Base-by-base conservation (phyloP, 768 basidiomycete genomes). In the Lactarius tabidus region DNA sequence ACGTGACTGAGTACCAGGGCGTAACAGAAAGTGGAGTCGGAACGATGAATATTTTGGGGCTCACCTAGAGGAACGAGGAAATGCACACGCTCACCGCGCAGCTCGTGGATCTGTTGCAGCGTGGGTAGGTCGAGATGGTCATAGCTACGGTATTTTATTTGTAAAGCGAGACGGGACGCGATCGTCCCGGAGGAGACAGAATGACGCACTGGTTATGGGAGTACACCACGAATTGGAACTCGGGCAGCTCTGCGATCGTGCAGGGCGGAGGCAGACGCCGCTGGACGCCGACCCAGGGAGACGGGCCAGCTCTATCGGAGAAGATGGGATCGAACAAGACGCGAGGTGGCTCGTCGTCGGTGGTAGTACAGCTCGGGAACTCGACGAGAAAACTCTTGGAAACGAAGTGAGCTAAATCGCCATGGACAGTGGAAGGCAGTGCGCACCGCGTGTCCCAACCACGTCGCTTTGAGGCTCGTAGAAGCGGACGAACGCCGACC, bases 251-350 rank as follows among this genome's bases (percentile, higher is more conserved):
- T 20, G 75, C 73, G 7, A 79, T 66, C 10, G 59, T 65, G 52
- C 79, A 81, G 0, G 80, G 79, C 10, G 77, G 69, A 6, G 73
- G 73, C 0, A 76, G 67, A 20, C 75, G 69, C 33, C 79, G 66
- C 29, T 67, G 68, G 3, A 78, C 73, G 0, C 79, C 77, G 0
- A 72, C 67, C 33, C 72, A 73, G 33, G 71, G 63, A 31, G 72
- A 70, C 10, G 74, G 74, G 0, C 72, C 75, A 0, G 77, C 77
- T 2, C 74, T 61, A 15, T 75, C 74, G 9, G 75, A 74, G 66
- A 79, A 80, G 20, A 80, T 77, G 12, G 79, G 79, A 61, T 80
- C 79, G 67, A 79, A 80, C 10, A 79, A 65, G 35, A 80, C 71
- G 10, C 74, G 72, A 17, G 73, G 70, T 1, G 76, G 71, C 17